Percentiles rank a stretch among this genome's conserved stretches.
Evolutionary conservation across 768 basidiomycete genomes (phyloP).

Genomic region (Auricularia sp.): DNA sequence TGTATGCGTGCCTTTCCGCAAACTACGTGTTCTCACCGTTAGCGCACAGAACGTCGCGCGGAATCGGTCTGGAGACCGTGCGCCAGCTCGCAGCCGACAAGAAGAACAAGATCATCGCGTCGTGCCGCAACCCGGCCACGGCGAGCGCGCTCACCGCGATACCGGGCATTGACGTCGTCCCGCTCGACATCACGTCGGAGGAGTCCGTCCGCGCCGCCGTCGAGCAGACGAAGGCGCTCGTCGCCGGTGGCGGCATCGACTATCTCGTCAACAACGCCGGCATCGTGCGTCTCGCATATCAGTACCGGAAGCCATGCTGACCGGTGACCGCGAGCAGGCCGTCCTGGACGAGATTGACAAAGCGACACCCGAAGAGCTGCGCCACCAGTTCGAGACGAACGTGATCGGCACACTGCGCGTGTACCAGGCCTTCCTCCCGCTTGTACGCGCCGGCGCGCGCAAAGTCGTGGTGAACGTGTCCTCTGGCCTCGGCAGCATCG

Average conservation of each 20-base stretch:
- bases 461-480: conserved; percentile 26
- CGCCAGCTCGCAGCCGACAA: conserved; percentile 9
- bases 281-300: not conserved
- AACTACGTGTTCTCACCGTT: not conserved
- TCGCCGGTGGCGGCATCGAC: not conserved
- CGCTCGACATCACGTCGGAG: conserved; percentile 21
- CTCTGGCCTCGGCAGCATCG: conserved; percentile 25
- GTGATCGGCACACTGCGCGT: conserved; percentile 27
- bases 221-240: conserved; percentile 7
- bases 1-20: not conserved
- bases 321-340: not conserved
- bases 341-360: conserved; percentile 7
- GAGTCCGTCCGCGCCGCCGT: conserved; percentile 19
- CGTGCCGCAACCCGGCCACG: conserved; percentile 14
- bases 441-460: conserved; percentile 19
- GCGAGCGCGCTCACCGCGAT: conserved; percentile 12
- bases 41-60: conserved; percentile 11
- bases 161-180: conserved; percentile 21
- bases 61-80: conserved; percentile 13
- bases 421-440: conserved; percentile 22
- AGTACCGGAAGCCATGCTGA: not conserved
- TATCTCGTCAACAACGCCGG: conserved; percentile 2
- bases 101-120: conserved; percentile 16
- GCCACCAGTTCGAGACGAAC: conserved; percentile 20
- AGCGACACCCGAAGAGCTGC: conserved; percentile 12